Percentiles rank a stretch among this genome's conserved stretches.
Evolutionary conservation across 768 basidiomycete species (phyloP).

Genomic region (Mycena leptocephala): DNA sequence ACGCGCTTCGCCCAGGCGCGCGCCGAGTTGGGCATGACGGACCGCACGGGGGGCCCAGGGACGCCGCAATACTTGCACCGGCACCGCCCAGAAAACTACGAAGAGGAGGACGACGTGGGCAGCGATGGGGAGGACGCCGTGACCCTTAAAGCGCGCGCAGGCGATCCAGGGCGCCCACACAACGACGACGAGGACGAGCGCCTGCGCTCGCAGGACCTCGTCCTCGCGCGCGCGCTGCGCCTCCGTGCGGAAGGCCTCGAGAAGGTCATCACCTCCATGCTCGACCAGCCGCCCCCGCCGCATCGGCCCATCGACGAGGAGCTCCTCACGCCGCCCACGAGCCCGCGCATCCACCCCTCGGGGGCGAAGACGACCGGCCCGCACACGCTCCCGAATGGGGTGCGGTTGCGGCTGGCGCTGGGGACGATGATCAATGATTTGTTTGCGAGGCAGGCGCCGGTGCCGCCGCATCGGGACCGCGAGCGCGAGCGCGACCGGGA

Average conservation of each 20-base stretch:
- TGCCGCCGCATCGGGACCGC: slow-evolving; percentile 62
- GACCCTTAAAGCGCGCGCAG: slow-evolving; percentile 67
- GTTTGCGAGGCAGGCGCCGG: slow-evolving; percentile 81
- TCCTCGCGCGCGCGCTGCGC: slow-evolving; percentile 75
- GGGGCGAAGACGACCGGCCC: slow-evolving; percentile 56
- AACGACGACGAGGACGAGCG: slow-evolving; percentile 75
- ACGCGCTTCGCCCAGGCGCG: slow-evolving; percentile 89
- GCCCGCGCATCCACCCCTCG: slow-evolving; percentile 60
- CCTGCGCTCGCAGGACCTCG: slow-evolving; percentile 71
- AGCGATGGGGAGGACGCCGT: slow-evolving; percentile 77
- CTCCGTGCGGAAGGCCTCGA: slow-evolving; percentile 89
- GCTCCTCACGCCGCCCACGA: slow-evolving; percentile 65
- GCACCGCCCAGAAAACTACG: slow-evolving; percentile 81
- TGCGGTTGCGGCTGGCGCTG: slow-evolving; percentile 82
- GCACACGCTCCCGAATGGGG: slow-evolving; percentile 84
- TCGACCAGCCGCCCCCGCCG: slow-evolving; percentile 81
- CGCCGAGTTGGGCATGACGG: slow-evolving; percentile 90
- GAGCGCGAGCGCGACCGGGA: slow-evolving; percentile 19
- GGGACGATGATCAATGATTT: slow-evolving; percentile 87
- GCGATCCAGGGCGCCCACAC: slow-evolving; percentile 60
- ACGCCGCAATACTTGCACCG: slow-evolving; percentile 75
- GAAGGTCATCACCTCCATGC: slow-evolving; percentile 87
- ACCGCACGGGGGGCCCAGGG: slow-evolving; percentile 80
- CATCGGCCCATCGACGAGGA: slow-evolving; percentile 73
- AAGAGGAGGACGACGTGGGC: slow-evolving; percentile 78